Conservation (phyloP, 768 basidiomycete genomes). For the Hypsizygus marmoreus region DNA sequence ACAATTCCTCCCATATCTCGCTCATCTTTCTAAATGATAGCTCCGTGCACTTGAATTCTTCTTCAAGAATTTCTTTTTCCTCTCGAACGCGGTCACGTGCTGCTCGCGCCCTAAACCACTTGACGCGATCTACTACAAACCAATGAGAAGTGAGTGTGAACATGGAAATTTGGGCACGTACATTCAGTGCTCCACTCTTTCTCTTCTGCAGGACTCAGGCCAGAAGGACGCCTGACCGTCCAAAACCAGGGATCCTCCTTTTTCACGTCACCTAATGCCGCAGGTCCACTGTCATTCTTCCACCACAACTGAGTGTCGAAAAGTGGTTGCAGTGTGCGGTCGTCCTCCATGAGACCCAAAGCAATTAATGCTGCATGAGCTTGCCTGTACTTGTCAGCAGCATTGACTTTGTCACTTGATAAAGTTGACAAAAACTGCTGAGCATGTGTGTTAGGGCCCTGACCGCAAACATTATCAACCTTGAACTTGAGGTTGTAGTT, state of each 20-base stretch:
- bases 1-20: constrained; percentile 1
- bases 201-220: constrained; percentile 16
- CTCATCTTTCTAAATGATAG: constrained; percentile 8
- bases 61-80: constrained; percentile 29
- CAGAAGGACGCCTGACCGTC: constrained; percentile 16
- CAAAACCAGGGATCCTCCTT: constrained; percentile 27
- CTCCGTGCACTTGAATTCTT: constrained; percentile 21
- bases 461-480: constrained; percentile 21
- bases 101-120: constrained; percentile 29
- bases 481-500: constrained; percentile 23
- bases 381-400: constrained; percentile 18
- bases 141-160: background rate
- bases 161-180: too few relatives aligned
- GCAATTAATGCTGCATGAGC: constrained; percentile 15
- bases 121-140: constrained; percentile 22
- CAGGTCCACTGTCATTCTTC: constrained; percentile 17
- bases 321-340: constrained; percentile 19
- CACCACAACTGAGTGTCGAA: constrained; percentile 15
- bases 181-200: constrained; percentile 24
- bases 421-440: constrained; percentile 20
- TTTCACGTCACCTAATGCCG: constrained; percentile 18
- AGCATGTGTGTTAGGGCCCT: constrained; percentile 23
- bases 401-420: constrained; percentile 10
- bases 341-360: constrained; percentile 10
- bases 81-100: constrained; percentile 23